phyloP scores from a whole-genome alignment of 2,329 filamentous ascomycete species.

The Hypomyces perniciosus region DNA sequence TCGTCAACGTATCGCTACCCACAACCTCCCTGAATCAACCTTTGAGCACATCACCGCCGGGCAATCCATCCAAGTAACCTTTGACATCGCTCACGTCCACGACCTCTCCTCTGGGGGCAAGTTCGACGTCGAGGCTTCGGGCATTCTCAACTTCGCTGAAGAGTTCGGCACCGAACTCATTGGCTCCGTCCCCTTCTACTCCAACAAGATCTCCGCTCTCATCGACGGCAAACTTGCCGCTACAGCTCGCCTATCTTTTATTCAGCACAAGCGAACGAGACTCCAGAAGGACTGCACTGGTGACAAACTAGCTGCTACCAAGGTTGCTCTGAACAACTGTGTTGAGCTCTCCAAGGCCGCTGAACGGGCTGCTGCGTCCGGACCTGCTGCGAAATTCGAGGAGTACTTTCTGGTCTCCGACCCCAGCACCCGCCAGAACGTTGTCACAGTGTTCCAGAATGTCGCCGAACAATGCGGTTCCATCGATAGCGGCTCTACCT shows the following conservation, averaged over 20 bases:
- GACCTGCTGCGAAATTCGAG: constrained; percentile 41
- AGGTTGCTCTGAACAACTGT: constrained; percentile 49
- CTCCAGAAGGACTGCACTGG: constrained; percentile 51
- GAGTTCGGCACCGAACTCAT: constrained; percentile 46
- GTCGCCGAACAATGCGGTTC: constrained; percentile 52
- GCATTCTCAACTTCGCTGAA: constrained; percentile 50
- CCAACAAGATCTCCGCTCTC: constrained; percentile 51
- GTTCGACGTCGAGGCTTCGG: constrained; percentile 50
- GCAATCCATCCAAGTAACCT: constrained; percentile 45
- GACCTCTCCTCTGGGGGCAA: constrained; percentile 45
- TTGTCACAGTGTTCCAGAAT: constrained; percentile 44
- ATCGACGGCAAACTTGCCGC: constrained; percentile 52
- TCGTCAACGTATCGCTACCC: constrained; percentile 42
- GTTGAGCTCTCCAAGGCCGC: constrained; percentile 47
- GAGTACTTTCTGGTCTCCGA: constrained; percentile 60
- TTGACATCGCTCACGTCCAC: constrained; percentile 52
- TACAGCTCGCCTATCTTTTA: constrained; percentile 38
- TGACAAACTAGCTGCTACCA: constrained; percentile 36
- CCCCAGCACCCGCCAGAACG: constrained; percentile 37
- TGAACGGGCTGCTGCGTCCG: constrained; percentile 43
- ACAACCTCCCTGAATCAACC: constrained; percentile 38
- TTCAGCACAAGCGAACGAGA: constrained; percentile 44
- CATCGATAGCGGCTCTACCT: constrained; percentile 41
- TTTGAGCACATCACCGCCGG: constrained; percentile 45
- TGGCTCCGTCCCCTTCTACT: constrained; percentile 50